Evolutionary conservation across 768 basidiomycete genomes (phyloP), one percentile per base, ranked within the genome.

Genomic region (Lactarius pseudohatsudake): DNA sequence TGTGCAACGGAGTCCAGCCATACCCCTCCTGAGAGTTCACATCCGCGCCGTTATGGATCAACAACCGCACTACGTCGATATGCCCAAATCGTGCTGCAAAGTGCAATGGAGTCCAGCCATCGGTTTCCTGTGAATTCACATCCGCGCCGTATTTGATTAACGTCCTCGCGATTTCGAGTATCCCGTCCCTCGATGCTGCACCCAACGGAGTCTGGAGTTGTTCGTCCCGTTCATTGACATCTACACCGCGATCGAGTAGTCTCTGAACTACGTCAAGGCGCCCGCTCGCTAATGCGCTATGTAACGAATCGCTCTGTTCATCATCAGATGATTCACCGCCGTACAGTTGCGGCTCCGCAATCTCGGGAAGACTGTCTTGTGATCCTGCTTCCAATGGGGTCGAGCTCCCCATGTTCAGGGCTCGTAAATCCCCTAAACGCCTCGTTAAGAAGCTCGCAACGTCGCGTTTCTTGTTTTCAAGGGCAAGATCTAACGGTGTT

Each of bases 91-190:
- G 3, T 47, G 45, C n/a, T 11, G 45, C n/a, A 3, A 3, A 11
- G 10, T 47, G 45, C 28, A 56, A 34, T 1, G 28, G 28, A 18
- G 55, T 56, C 45, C 45, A 22, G 8, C 45, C 45, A 4, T 2
- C 10, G 11, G 0, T 7, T 30, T 45, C 9, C 5, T 30, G 26
- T 11, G 13, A 57, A 2, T 63, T 28, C 55, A 45, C 41, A 16
- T 45, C 62, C 7, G 62, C 62, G 8, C 55, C n/a, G 1, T 57
- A 40, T 32, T 47, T 36, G 32, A 63, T 47, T 13, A 63, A 8
- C 15, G 36, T 15, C 32, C 34, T 34, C 6, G 55, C 62, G 1
- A 26, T 10, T 16, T 63, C 55, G 0, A 45, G n/a, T 1, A 15
- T 8, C 8, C 62, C 62, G 1, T 57, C 8, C 1, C 0, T 1